phyloP scores from a whole-genome alignment of 306 rosid genomes.

The Astragalus glycyphyllos region DNA sequence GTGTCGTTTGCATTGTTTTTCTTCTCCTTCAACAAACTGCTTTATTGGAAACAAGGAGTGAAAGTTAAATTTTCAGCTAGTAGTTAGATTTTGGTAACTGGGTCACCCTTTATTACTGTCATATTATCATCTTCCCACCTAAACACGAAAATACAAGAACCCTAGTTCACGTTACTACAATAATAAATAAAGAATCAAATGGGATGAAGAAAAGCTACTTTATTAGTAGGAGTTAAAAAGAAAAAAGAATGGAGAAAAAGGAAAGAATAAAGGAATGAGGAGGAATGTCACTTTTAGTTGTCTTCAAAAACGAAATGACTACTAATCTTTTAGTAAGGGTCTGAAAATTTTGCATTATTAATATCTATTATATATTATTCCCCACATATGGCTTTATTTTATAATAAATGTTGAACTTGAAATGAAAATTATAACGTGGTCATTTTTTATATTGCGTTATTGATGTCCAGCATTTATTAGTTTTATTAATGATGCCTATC shows the following conservation, averaged over 20 bases:
- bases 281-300: slow-evolving; percentile 45
- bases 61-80: slow-evolving; percentile 11
- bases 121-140: neutral
- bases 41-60: slow-evolving; percentile 11
- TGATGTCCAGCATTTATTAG: no score
- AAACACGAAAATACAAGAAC: slow-evolving; percentile 25
- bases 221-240: slow-evolving; percentile 14
- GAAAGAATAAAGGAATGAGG: slow-evolving; percentile 40
- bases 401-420: no score
- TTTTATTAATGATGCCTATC: no score
- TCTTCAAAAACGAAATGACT: slow-evolving; percentile 18
- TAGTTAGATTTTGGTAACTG: slow-evolving; percentile 35
- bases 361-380: no score
- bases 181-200: slow-evolving; percentile 21
- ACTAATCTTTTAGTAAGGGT: neutral
- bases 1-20: neutral
- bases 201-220: slow-evolving; percentile 44
- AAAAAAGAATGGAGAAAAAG: slow-evolving; percentile 13
- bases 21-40: neutral
- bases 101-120: slow-evolving; percentile 18
- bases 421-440: neutral
- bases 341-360: neutral
- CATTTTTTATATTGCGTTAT: no score
- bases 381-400: no score
- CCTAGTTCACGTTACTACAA: slow-evolving; percentile 44